A percentile compares a stretch with the other conserved stretches of the same genome.
Conservation (phyloP, 116 monocot genomes). For the Papilionanthe hybrid region DNA sequence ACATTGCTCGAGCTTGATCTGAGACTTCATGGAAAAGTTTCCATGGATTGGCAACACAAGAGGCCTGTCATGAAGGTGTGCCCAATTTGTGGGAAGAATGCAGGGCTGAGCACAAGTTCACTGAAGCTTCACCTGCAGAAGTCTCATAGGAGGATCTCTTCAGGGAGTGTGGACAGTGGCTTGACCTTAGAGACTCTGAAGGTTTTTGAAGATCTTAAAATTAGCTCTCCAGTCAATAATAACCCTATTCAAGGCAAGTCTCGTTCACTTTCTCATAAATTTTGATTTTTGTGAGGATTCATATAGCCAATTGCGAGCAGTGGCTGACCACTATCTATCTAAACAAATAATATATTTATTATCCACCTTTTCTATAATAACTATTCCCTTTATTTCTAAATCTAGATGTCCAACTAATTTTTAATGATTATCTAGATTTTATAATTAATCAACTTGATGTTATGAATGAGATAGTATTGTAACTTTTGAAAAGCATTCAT, state of each 20-base stretch:
- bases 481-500: background rate
- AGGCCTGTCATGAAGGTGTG: slow-evolving; percentile 77
- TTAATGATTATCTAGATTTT: too few relatives aligned
- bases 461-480: too few relatives aligned
- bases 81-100: slow-evolving; percentile 87
- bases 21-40: slow-evolving; percentile 57
- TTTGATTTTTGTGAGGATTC: too few relatives aligned
- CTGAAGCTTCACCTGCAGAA: slow-evolving; percentile 87
- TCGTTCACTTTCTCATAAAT: background rate
- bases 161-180: slow-evolving; percentile 83
- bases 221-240: slow-evolving; percentile 40
- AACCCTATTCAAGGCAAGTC: slow-evolving; percentile 29
- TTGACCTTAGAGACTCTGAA: slow-evolving; percentile 76
- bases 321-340: too few relatives aligned
- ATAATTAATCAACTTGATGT: too few relatives aligned
- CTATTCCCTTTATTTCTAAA: too few relatives aligned
- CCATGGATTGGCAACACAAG: slow-evolving; percentile 93
- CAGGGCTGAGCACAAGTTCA: slow-evolving; percentile 86
- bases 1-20: slow-evolving; percentile 60
- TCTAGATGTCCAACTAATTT: too few relatives aligned
- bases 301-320: too few relatives aligned
- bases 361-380: too few relatives aligned
- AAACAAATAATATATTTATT: too few relatives aligned
- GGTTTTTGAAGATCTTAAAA: slow-evolving; percentile 49
- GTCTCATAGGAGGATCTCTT: slow-evolving; percentile 60